A percentile compares a stretch with the other conserved stretches of the same genome.
These are phyloP conservation scores for Friedmanniomyces simplex DNA, from an alignment of 495 filamentous ascomycete species.

Conservation along the genomic window DNA sequence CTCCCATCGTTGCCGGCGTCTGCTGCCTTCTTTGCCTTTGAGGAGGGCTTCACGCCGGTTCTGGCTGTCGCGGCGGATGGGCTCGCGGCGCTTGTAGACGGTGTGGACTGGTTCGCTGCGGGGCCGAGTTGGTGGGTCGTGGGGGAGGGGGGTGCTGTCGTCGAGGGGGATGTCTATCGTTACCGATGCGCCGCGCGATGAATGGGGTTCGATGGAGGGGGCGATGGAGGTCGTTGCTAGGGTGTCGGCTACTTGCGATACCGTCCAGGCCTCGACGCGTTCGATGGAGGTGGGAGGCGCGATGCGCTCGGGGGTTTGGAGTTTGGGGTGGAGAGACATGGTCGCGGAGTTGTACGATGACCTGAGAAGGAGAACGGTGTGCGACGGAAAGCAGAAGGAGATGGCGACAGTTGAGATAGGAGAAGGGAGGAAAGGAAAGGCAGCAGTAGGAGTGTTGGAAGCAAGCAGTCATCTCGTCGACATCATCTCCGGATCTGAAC, in stretches of 20 bases:
- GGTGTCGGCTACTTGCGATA: constrained; percentile 12
- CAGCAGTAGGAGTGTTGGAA: no score
- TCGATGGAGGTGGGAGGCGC: constrained; percentile 9
- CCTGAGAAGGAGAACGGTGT: background rate
- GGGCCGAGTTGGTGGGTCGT: background rate
- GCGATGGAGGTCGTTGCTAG: constrained; percentile 8
- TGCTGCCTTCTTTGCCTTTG: constrained; percentile 88
- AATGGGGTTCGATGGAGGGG: background rate
- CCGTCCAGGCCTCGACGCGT: constrained; percentile 23
- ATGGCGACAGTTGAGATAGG: no score
- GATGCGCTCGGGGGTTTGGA: constrained; percentile 1
- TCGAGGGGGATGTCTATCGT: constrained; percentile 35
- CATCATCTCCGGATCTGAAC: background rate
- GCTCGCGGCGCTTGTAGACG: constrained; percentile 23
- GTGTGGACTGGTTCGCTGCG: constrained; percentile 10
- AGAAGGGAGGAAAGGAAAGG: background rate
- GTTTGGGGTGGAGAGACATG: constrained; percentile 1
- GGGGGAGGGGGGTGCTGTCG: constrained; percentile 11
- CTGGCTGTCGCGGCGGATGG: constrained; percentile 47
- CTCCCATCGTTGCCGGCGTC: constrained; percentile 83
- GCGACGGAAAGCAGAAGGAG: background rate
- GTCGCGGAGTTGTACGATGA: background rate
- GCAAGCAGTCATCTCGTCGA: background rate
- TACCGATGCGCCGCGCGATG: constrained; percentile 24
- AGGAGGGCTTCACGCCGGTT: constrained; percentile 66